Conservation (phyloP, 768 basidiomycete species). For the Pisolithus albus region DNA sequence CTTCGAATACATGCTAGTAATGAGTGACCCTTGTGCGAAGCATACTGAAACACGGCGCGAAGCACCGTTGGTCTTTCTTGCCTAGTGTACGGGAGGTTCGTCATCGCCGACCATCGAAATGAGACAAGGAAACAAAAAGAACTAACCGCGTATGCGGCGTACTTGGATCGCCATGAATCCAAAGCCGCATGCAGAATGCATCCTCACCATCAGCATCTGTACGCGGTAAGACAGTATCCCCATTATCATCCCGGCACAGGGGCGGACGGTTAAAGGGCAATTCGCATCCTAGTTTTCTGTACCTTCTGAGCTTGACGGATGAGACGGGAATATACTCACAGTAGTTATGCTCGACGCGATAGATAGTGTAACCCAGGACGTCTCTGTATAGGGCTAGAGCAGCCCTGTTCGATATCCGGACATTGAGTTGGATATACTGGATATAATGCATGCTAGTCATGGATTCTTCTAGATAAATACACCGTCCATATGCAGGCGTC, state of each 20-base stretch:
- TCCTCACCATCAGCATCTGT: constrained; percentile 24
- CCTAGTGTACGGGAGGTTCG: not conserved
- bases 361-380: constrained; percentile 18
- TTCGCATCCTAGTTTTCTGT: no score
- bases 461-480: constrained; percentile 14
- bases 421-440: constrained; percentile 21
- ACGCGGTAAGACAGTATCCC: not conserved
- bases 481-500: not conserved
- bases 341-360: constrained; percentile 14
- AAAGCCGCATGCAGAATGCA: constrained; percentile 20
- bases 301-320: not conserved
- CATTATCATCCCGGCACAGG: not conserved
- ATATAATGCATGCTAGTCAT: constrained; percentile 17
- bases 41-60: not conserved
- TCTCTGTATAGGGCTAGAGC: constrained; percentile 16
- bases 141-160: constrained; percentile 7
- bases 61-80: not conserved
- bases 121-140: not conserved
- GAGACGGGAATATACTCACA: constrained; percentile 15
- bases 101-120: not conserved
- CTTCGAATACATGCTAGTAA: not conserved
- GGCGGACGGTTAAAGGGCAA: not conserved
- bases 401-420: constrained; percentile 22
- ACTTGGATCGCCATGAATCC: not conserved
- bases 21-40: not conserved